Percentiles rank a stretch among this genome's conserved stretches.
These are phyloP conservation scores for button mushroom (Agaricus bisporus) DNA, from an alignment of 768 basidiomycete species.

Conservation along the genomic window DNA sequence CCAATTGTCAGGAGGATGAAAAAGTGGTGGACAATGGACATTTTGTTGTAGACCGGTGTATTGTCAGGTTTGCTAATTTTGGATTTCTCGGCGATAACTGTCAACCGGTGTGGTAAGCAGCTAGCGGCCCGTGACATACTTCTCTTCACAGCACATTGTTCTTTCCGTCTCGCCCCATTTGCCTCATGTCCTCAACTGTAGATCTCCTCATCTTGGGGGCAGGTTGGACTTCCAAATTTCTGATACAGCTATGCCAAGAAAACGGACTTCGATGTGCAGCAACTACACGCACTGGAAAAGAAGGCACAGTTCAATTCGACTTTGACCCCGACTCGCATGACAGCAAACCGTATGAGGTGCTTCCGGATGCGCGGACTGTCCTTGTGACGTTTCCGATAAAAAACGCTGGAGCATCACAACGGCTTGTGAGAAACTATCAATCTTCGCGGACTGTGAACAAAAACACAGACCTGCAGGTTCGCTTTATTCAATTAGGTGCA, in stretches of 20 bases:
- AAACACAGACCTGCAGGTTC: slow-evolving; percentile 13
- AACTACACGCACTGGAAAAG: slow-evolving; percentile 48
- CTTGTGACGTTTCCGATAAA: slow-evolving; percentile 53
- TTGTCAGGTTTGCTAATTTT: too few relatives aligned
- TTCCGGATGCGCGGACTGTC: slow-evolving; percentile 50
- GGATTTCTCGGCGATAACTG: too few relatives aligned
- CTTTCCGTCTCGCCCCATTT: slow-evolving; percentile 4
- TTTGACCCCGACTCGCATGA: slow-evolving; percentile 49
- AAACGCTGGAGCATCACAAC: slow-evolving; percentile 36
- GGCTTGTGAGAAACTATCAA: slow-evolving; percentile 41
- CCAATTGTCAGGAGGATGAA: too few relatives aligned
- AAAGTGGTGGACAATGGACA: too few relatives aligned
- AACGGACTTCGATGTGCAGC: slow-evolving; percentile 38
- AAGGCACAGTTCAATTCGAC: slow-evolving; percentile 44
- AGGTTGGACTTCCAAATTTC: slow-evolving; percentile 61
- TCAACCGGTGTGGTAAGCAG: too few relatives aligned
- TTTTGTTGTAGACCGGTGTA: too few relatives aligned
- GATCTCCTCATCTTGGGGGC: slow-evolving; percentile 60
- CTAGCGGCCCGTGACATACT: too few relatives aligned
- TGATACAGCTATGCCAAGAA: slow-evolving; percentile 44
- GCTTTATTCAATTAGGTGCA: slow-evolving; percentile 58
- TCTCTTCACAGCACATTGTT: too few relatives aligned
- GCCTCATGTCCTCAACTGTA: slow-evolving; percentile 17
- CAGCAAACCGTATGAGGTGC: slow-evolving; percentile 31
- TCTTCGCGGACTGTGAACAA: slow-evolving; percentile 16